Evolutionary conservation across 305 asterid species (phyloP).

Genomic region (Withania somnifera): DNA sequence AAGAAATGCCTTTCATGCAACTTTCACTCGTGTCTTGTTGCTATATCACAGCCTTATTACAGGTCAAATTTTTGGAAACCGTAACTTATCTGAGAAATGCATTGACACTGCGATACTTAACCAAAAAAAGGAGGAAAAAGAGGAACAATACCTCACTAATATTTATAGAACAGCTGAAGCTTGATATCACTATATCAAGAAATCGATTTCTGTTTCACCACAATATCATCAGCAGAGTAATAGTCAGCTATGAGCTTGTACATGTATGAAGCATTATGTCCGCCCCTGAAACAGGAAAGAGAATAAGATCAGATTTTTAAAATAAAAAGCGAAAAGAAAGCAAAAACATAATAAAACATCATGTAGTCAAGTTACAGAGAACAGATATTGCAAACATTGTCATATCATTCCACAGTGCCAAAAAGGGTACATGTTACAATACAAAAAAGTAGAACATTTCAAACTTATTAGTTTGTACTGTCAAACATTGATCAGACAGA

Average conservation of each 20-base stretch:
- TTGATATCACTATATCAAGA: slow-evolving; percentile 30
- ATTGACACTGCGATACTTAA: neutral
- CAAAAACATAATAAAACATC: neutral
- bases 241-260: slow-evolving; percentile 93
- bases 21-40: neutral
- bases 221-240: slow-evolving; percentile 88
- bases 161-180: neutral
- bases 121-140: neutral
- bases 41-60: neutral
- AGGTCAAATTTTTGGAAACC: neutral
- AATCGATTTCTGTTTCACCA: slow-evolving; percentile 45
- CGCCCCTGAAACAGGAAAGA: slow-evolving; percentile 52
- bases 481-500: neutral
- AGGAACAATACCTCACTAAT: neutral
- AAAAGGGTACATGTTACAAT: neutral
- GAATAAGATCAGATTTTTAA: neutral
- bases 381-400: neutral
- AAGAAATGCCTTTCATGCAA: neutral
- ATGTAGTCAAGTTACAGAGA: neutral
- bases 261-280: slow-evolving; percentile 92
- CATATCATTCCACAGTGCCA: neutral
- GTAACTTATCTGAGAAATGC: neutral
- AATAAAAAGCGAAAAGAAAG: neutral
- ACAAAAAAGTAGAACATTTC: neutral
- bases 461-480: neutral